Evolutionary conservation across 169 alveolate species (phyloP), one percentile per base, ranked within the genome.

Genomic region (Cyclospora cayetanensis): DNA sequence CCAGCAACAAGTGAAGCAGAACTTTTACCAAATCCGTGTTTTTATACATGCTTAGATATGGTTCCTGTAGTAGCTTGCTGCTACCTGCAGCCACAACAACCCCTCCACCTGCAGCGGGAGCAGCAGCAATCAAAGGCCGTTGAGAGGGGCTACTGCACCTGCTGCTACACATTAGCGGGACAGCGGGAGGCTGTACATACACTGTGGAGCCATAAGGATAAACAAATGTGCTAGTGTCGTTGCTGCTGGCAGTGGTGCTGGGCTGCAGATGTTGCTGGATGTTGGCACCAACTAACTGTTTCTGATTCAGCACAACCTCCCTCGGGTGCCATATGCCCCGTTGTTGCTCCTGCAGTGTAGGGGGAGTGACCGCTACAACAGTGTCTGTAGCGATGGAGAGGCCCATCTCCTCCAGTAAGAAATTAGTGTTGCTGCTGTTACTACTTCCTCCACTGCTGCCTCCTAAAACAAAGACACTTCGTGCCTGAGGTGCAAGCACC

Each of bases 61-160:
- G 41, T 55, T 74, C 85, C 85, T 42, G 85, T 63, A 74, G 85
- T 39, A 74, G 66, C 42, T 41, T 34, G 85, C 85, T 74, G 43
- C 85, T 74, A 7, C 85, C 85, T 27, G 41, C 31, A 74, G 65
- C 85, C 66, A 74, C 42, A n/a, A 74, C 66, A 74, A 74, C 53
- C 63, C 85, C 85, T 74, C 85, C 85, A 27, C 85, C 85, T 41
- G 85, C 66, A 42, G 85, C 85, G 43, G 85, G 43, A 39, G 85
- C 85, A 35, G 85, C 85, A 7, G 60, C 85, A 74, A 74, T 74
- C 27, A 74, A 34, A 15, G 85, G 85, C 1, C 85, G 63, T 15
- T 74, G 85, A n/a, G 66, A 74, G 43, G 85, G 85, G 66, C 65
- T 74, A 42, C 85, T 41, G 9, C 42, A 74, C 66, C 43, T 74